Evolutionary conservation across 2,329 filamentous ascomycete genomes (phyloP).

Genomic region (Truncatella angustata): DNA sequence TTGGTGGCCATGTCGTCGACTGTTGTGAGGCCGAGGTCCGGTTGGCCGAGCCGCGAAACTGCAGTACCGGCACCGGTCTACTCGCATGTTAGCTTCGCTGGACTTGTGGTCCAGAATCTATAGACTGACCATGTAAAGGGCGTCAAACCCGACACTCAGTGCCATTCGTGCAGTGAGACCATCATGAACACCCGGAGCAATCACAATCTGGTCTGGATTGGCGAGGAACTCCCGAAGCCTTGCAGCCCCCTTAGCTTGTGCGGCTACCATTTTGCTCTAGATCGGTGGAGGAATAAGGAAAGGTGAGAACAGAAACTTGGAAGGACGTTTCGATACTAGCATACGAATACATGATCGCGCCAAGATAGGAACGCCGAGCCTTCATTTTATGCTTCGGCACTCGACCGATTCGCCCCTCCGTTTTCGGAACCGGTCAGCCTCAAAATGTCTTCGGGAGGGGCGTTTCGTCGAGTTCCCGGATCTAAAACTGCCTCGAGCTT

Average conservation of each 20-base stretch:
- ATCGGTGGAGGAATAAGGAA: background rate
- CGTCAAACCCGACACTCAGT: constrained; percentile 60
- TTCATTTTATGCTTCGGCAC: background rate
- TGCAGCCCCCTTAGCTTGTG: constrained; percentile 22
- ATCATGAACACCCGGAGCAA: constrained; percentile 68
- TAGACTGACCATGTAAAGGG: constrained; percentile 61
- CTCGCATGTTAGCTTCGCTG: background rate
- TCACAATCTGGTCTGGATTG: constrained; percentile 41
- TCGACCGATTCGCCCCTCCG: constrained; percentile 4
- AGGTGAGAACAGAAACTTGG: background rate
- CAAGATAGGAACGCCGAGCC: background rate
- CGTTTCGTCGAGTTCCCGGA: constrained; percentile 2
- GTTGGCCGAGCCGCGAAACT: constrained; percentile 54
- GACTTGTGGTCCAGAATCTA: background rate
- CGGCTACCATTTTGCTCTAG: background rate
- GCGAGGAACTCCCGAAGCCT: constrained; percentile 39
- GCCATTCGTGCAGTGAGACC: constrained; percentile 65
- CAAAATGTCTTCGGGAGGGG: constrained; percentile 3
- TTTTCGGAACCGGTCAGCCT: constrained; percentile 1
- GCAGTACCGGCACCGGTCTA: constrained; percentile 25
- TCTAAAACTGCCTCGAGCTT: constrained; percentile 4
- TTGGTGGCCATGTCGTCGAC: constrained; percentile 62
- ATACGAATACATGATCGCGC: background rate
- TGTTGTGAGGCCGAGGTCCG: constrained; percentile 61
- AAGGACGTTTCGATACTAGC: background rate